A percentile compares a stretch with the other conserved stretches of the same genome.
These are phyloP conservation scores for Emydomyces testavorans DNA, from an alignment of 2,329 filamentous ascomycete species.

Conservation along the genomic window DNA sequence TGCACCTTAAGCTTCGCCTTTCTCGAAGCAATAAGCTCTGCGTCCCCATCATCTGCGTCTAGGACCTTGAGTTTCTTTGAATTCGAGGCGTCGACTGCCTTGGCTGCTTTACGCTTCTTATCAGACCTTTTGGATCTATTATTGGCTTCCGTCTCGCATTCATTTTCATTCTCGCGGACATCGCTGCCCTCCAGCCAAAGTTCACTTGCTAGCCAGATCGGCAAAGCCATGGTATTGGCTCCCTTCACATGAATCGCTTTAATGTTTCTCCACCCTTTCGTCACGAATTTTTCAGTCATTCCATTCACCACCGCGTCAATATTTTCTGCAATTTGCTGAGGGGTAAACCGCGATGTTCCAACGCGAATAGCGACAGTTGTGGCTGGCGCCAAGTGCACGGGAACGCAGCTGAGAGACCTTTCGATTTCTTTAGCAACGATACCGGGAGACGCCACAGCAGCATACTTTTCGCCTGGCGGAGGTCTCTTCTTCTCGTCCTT, in stretches of 20 bases:
- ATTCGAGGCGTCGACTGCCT: conserved; percentile 24
- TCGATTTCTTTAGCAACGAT: conserved; percentile 71
- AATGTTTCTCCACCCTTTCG: conserved; percentile 79
- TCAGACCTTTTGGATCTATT: conserved; percentile 34
- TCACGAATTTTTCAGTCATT: conserved; percentile 66
- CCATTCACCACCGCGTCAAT: conserved; percentile 57
- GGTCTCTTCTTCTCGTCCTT: conserved; percentile 41
- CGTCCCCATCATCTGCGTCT: conserved; percentile 31
- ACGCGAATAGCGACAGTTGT: conserved; percentile 72
- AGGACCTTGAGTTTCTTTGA: conserved; percentile 29
- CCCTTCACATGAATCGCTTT: conserved; percentile 83
- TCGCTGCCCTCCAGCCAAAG: conserved; percentile 73
- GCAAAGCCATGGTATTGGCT: conserved; percentile 72
- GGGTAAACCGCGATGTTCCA: conserved; percentile 60
- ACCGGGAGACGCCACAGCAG: conserved; percentile 45
- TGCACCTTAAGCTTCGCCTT: conserved; percentile 41
- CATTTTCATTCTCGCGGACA: conserved; percentile 42
- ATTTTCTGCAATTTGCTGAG: conserved; percentile 71
- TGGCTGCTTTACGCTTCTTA: conserved; percentile 44
- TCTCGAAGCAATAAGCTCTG: conserved; percentile 25
- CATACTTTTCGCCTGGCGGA: conserved; percentile 34
- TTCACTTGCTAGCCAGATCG: conserved; percentile 89
- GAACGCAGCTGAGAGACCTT: conserved; percentile 61
- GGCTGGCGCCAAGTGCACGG: conserved; percentile 67
- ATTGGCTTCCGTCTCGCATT: conserved; percentile 25